A percentile compares a stretch with the other conserved stretches of the same genome.
Conservation (phyloP, 1,139 yeast genomes). For the Meyerozyma guilliermondii region DNA sequence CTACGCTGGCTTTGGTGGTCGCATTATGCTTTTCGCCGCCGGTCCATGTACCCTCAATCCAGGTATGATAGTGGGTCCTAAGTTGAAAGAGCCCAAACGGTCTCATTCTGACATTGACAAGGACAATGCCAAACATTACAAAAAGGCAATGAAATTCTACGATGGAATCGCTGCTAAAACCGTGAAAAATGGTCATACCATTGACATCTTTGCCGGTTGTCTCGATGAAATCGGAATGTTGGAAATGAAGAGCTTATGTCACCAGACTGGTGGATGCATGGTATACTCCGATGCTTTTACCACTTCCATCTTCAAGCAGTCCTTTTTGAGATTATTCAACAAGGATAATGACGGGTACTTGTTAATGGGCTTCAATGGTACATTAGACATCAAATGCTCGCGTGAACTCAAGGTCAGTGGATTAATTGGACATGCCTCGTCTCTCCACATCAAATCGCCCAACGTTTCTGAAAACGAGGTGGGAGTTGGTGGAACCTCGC, state of each 20-base stretch:
- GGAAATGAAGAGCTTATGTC: slow-evolving; percentile 89
- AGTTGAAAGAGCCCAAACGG: slow-evolving; percentile 92
- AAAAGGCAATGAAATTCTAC: slow-evolving; percentile 84
- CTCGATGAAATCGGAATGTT: slow-evolving; percentile 97
- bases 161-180: slow-evolving; percentile 69
- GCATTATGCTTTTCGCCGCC: slow-evolving; percentile 85
- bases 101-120: slow-evolving; percentile 93
- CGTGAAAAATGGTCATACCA: slow-evolving; percentile 73
- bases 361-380: slow-evolving; percentile 83
- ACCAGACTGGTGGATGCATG: slow-evolving; percentile 90
- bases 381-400: slow-evolving; percentile 82
- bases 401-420: slow-evolving; percentile 89
- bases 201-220: slow-evolving; percentile 95
- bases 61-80: slow-evolving; percentile 89
- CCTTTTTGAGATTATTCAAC: slow-evolving; percentile 79
- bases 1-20: slow-evolving; percentile 86
- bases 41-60: slow-evolving; percentile 97
- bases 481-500: slow-evolving; percentile 88
- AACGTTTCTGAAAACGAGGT: slow-evolving; percentile 90
- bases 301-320: slow-evolving; percentile 93
- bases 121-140: slow-evolving; percentile 76
- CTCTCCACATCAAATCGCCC: slow-evolving; percentile 55
- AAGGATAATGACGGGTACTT: slow-evolving; percentile 84
- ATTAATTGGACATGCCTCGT: slow-evolving; percentile 87
- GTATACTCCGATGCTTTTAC: slow-evolving; percentile 93